Base-by-base conservation (phyloP, 176 grass and related monocot species). In the Musa itinerans region DNA sequence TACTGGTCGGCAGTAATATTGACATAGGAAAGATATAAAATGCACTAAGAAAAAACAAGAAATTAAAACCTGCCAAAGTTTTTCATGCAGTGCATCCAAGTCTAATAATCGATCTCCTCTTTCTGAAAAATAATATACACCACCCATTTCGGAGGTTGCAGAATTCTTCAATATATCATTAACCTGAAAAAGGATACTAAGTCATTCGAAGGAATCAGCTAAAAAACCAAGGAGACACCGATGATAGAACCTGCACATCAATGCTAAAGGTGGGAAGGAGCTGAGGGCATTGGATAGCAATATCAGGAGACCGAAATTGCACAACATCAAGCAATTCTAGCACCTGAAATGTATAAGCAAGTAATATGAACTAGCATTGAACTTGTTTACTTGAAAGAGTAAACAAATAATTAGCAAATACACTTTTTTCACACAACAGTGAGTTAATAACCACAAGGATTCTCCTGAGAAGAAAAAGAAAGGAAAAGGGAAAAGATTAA, bases 41-140 rank as follows among this genome's bases (percentile, higher is more conserved):
- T 50, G 17, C 50, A 70, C 52, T 0, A 49, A 25, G 10, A 53
- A 16, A 25, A 25, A 65, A 54, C 74, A 83, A 79, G 49, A 69
- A 55, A 81, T 11, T 63, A 77, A 77, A 29, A 98, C 94, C 90
- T 93, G 89, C 69, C 89, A 74, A 83, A 98, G 88, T 78, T 89
- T 90, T 74, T 85, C 78, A 81, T 89, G 88, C 56, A 98, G 89
- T 50, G 94, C 87, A 83, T 93, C 90, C 34, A 91, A 79, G 83
- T 98, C 90, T 70, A 98, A 85, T 71, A 93, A 80, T 16, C 90
- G 84, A 53, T 98, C 94, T n/a, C 88, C 90, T 85, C 94, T 81
- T 80, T 98, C 88, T 76, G 94, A 91, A 81, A 85, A 93, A 85
- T 86, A 93, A 87, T 98, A 98, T 62, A 98, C 85, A 78, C 94